phyloP scores from a whole-genome alignment of 768 basidiomycete species.

The Lentinula raphanica region DNA sequence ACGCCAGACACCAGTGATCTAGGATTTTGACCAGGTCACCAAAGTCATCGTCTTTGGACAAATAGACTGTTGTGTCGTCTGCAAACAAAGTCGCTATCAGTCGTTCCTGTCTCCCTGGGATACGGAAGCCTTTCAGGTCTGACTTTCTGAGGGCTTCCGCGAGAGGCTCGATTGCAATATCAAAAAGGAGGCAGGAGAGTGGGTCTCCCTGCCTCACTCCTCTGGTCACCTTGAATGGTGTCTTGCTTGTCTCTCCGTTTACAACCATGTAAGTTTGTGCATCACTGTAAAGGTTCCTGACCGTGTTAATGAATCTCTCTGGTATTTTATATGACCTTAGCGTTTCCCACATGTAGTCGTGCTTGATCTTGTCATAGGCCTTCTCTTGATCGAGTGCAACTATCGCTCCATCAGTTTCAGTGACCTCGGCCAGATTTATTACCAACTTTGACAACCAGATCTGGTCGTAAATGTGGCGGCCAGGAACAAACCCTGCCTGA shows the following conservation, averaged over 20 bases:
- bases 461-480: too few relatives aligned
- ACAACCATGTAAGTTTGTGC: conserved; percentile 16
- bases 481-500: conserved; percentile 22
- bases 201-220: conserved; percentile 27
- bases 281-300: conserved; percentile 3
- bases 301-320: not conserved
- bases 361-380: not conserved
- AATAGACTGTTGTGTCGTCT: too few relatives aligned
- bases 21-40: not conserved
- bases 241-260: conserved; percentile 17
- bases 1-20: not conserved
- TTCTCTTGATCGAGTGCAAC: too few relatives aligned
- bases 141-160: conserved; percentile 12
- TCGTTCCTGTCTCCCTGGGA: conserved; percentile 5
- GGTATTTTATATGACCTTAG: not conserved
- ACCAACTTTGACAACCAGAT: too few relatives aligned
- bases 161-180: too few relatives aligned
- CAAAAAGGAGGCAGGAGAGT: conserved; percentile 26
- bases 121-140: conserved; percentile 12
- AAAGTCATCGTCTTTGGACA: too few relatives aligned
- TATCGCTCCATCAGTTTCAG: too few relatives aligned
- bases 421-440: too few relatives aligned
- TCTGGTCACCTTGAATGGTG: conserved; percentile 14
- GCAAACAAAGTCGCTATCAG: conserved; percentile 5
- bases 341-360: not conserved